Percentiles rank a stretch among this genome's conserved stretches.
These are phyloP conservation scores for Oryza rufipogon DNA, from an alignment of 176 grass and related monocot genomes.

Conservation along the genomic window DNA sequence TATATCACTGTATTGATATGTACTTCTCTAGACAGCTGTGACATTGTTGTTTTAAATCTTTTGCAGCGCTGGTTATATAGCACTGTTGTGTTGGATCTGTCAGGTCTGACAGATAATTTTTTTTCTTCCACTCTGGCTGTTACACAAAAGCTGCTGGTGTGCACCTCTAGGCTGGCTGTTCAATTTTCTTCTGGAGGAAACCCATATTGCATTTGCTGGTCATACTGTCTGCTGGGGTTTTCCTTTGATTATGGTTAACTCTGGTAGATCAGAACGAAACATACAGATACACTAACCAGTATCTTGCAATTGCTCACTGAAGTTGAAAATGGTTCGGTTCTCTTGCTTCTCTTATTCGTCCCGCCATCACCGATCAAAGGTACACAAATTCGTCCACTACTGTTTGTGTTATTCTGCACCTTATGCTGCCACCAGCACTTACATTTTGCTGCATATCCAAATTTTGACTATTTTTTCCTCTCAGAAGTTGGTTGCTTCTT, in stretches of 20 bases:
- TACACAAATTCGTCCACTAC: neutral
- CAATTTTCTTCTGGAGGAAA: neutral
- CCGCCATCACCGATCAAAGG: neutral
- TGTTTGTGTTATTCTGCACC: neutral
- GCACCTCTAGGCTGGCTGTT: slow-evolving; percentile 8
- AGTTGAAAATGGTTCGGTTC: slow-evolving; percentile 15
- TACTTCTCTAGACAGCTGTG: neutral
- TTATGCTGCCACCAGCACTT: neutral
- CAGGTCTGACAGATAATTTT: neutral
- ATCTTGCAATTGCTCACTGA: slow-evolving; percentile 5
- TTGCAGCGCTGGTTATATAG: neutral
- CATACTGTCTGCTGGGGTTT: slow-evolving; percentile 18
- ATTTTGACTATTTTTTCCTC: neutral
- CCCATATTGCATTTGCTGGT: slow-evolving; percentile 38
- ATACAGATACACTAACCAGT: slow-evolving; percentile 19
- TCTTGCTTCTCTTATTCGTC: slow-evolving; percentile 27
- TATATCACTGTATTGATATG: neutral
- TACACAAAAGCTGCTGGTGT: neutral
- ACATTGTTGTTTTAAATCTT: neutral
- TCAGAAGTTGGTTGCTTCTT: neutral
- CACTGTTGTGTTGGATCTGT: neutral
- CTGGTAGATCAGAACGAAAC: slow-evolving; percentile 6
- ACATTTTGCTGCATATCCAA: neutral
- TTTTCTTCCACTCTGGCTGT: slow-evolving; percentile 6
- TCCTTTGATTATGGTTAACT: slow-evolving; percentile 44